phyloP scores from a whole-genome alignment of 495 filamentous ascomycete species.

The Rhypophila decipiens region DNA sequence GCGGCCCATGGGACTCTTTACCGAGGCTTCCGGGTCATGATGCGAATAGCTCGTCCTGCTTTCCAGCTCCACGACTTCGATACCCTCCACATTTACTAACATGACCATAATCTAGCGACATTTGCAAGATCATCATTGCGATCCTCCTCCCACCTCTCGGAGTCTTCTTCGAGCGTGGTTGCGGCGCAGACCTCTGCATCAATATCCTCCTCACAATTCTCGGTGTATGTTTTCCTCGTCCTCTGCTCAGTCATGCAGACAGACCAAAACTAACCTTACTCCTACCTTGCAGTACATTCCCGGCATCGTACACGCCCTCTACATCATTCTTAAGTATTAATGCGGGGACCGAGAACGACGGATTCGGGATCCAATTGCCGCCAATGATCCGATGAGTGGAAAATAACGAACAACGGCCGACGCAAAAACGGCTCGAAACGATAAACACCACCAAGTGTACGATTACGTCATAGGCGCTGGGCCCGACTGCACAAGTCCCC shows the following conservation, averaged over 20 bases:
- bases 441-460: too few relatives aligned
- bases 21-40: too few relatives aligned
- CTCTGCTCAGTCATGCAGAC: not conserved
- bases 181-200: conserved; percentile 80
- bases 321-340: conserved; percentile 48
- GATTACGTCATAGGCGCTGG: too few relatives aligned
- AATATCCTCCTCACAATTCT: conserved; percentile 87
- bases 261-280: not conserved
- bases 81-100: conserved; percentile 1
- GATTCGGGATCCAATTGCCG: too few relatives aligned
- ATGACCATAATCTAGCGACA: conserved; percentile 62
- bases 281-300: conserved; percentile 34
- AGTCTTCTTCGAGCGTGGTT: conserved; percentile 85
- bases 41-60: not conserved
- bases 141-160: conserved; percentile 83
- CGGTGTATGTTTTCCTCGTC: conserved; percentile 47
- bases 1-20: too few relatives aligned
- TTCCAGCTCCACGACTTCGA: not conserved
- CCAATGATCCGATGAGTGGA: too few relatives aligned
- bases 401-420: too few relatives aligned
- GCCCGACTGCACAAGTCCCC: too few relatives aligned
- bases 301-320: conserved; percentile 61
- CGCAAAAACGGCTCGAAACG: too few relatives aligned
- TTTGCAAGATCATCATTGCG: conserved; percentile 88
- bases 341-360: too few relatives aligned